Percentiles rank a stretch among this genome's conserved stretches.
Conservation (phyloP, 2,329 filamentous ascomycete genomes). For the Aspergillus sp. region DNA sequence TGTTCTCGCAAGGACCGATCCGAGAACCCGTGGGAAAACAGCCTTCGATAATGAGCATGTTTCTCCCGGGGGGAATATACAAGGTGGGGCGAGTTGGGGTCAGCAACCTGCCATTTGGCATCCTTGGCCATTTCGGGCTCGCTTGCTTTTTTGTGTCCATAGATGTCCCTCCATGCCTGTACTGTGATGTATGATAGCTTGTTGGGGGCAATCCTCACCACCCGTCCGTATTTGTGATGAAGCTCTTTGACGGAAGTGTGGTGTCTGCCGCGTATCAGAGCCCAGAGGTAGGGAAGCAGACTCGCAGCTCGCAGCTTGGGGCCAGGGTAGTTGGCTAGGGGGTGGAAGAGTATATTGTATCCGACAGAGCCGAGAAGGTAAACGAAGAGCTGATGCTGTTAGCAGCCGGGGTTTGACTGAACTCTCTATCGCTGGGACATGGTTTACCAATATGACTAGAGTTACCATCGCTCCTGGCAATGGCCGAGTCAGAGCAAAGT, state of each 20-base stretch:
- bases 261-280: neutral
- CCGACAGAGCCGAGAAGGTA: neutral
- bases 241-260: neutral
- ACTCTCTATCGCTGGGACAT: too few relatives aligned
- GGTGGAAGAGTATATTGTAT: neutral
- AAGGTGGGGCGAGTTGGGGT: neutral
- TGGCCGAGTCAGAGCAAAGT: too few relatives aligned
- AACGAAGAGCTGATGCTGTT: neutral
- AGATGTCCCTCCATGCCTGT: slow-evolving; percentile 5
- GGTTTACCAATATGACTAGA: too few relatives aligned
- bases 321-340: neutral
- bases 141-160: neutral
- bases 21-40: neutral
- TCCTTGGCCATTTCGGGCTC: neutral
- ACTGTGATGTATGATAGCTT: neutral
- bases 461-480: too few relatives aligned
- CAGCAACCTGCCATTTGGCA: neutral
- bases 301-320: neutral
- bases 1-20: neutral
- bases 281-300: neutral
- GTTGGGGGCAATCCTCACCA: neutral
- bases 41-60: slow-evolving; percentile 16
- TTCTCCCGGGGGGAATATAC: slow-evolving; percentile 8
- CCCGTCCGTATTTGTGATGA: neutral
- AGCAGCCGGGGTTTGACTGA: too few relatives aligned